Conservation (phyloP, 768 basidiomycete species). For the Guyanaporus albipodus region DNA sequence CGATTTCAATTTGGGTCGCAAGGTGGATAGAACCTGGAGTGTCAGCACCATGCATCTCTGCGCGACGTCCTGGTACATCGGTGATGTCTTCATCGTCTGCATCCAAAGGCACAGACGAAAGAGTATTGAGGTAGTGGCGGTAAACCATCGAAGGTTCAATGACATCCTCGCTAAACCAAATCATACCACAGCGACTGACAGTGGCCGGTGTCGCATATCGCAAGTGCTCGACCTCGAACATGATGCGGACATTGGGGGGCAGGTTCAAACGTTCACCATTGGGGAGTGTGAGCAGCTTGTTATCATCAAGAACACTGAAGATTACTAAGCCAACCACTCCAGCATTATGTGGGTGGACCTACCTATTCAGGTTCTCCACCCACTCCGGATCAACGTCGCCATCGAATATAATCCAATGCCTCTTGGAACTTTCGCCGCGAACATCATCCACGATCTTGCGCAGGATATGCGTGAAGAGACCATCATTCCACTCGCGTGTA, state of each 20-base stretch:
- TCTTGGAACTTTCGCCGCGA: conserved; percentile 91
- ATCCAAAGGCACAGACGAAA: conserved; percentile 74
- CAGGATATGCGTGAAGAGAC: conserved; percentile 94
- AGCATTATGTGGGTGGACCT: conserved; percentile 18
- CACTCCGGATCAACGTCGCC: conserved; percentile 99
- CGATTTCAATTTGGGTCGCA: conserved; percentile 70
- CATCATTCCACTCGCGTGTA: conserved; percentile 99
- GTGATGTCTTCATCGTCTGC: conserved; percentile 80
- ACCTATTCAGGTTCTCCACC: conserved; percentile 99
- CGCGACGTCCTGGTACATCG: conserved; percentile 60
- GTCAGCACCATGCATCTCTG: conserved; percentile 44
- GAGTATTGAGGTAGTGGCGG: conserved; percentile 76
- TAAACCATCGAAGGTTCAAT: conserved; percentile 91
- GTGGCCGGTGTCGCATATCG: conserved; percentile 96
- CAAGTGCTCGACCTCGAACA: conserved; percentile 99
- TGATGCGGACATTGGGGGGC: conserved; percentile 94
- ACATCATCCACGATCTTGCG: conserved; percentile 99
- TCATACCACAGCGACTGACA: conserved; percentile 99
- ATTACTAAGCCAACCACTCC: conserved; percentile 1
- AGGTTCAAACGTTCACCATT: conserved; percentile 98
- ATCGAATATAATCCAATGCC: conserved; percentile 99
- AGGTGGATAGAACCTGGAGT: conserved; percentile 58
- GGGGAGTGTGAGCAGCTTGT: conserved; percentile 93
- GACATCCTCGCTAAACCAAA: conserved; percentile 99
- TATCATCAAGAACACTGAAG: conserved; percentile 92